These are phyloP conservation scores for Torrubiella hemipterigena DNA, from an alignment of 2,329 filamentous ascomycete species.

Conservation along the genomic window DNA sequence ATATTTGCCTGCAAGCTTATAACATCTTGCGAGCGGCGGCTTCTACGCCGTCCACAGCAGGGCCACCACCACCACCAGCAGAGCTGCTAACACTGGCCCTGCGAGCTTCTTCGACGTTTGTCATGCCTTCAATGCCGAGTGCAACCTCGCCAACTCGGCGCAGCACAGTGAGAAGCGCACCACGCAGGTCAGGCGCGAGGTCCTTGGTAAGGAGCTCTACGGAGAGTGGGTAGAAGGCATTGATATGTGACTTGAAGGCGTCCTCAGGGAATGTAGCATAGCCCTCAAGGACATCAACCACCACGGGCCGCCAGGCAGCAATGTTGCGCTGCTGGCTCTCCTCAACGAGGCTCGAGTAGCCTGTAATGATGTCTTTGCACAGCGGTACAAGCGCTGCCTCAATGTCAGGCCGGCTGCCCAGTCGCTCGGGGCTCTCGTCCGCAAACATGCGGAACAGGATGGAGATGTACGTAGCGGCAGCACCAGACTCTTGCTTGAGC, in stretches of 20 bases:
- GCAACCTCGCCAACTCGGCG: conserved; percentile 72
- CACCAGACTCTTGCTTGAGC: conserved; percentile 90
- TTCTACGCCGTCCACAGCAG: conserved; percentile 16
- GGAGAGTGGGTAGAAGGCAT: conserved; percentile 74
- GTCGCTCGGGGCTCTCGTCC: conserved; percentile 72
- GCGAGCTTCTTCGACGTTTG: conserved; percentile 18
- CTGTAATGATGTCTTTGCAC: conserved; percentile 84
- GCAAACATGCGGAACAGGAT: conserved; percentile 97
- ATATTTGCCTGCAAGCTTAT: conserved; percentile 8
- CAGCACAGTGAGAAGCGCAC: conserved; percentile 65
- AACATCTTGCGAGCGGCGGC: conserved; percentile 23
- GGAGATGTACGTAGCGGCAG: conserved; percentile 85
- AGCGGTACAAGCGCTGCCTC: conserved; percentile 88
- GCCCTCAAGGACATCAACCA: conserved; percentile 91
- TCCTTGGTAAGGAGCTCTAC: conserved; percentile 78
- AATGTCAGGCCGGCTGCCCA: conserved; percentile 67
- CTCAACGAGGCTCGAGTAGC: conserved; percentile 78
- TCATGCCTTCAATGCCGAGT: conserved; percentile 43
- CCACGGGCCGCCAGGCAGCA: conserved; percentile 90
- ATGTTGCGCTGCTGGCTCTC: conserved; percentile 97
- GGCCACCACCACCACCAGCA: conserved; percentile 16
- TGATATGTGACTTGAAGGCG: conserved; percentile 69
- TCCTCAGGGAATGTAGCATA: conserved; percentile 72
- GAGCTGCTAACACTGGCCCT: conserved; percentile 28
- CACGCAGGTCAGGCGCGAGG: conserved; percentile 65